Percentiles rank a stretch among this genome's conserved stretches.
Evolutionary conservation across 345 rosid species (phyloP).

Genomic region (Ceriops zippeliana): DNA sequence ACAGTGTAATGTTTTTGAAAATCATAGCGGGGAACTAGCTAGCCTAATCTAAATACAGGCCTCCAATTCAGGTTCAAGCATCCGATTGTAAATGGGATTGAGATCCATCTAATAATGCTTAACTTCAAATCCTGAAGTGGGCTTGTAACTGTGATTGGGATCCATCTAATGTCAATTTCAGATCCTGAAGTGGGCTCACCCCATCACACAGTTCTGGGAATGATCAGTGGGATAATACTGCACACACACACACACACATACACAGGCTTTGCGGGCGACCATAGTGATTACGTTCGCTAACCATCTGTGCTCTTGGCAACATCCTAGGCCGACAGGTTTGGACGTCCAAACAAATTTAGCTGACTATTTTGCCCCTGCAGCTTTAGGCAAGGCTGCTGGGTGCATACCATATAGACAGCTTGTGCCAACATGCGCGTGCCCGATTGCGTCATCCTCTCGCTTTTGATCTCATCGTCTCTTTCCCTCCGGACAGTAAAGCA

Average conservation of each 20-base stretch:
- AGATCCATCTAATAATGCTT: no score
- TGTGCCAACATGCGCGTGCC: conserved; percentile 51
- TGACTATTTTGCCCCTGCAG: conserved; percentile 23
- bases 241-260: background rate
- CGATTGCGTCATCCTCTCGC: conserved; percentile 39
- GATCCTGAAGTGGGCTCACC: background rate
- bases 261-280: background rate
- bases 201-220: background rate
- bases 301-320: conserved; percentile 33
- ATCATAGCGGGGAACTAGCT: no score
- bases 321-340: conserved; percentile 36
- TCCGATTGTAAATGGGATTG: no score
- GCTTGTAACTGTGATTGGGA: background rate
- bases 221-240: background rate
- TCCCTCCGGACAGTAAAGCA: background rate
- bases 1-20: no score
- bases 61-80: no score
- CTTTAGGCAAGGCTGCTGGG: conserved; percentile 33
- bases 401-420: background rate
- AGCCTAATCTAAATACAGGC: background rate
- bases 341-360: conserved; percentile 30
- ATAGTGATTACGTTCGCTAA: conserved; percentile 9
- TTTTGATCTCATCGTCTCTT: conserved; percentile 11
- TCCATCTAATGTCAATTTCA: background rate
- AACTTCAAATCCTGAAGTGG: background rate